These are phyloP conservation scores for Claviceps sorghi DNA, from an alignment of 2,329 filamentous ascomycete species.

Conservation along the genomic window DNA sequence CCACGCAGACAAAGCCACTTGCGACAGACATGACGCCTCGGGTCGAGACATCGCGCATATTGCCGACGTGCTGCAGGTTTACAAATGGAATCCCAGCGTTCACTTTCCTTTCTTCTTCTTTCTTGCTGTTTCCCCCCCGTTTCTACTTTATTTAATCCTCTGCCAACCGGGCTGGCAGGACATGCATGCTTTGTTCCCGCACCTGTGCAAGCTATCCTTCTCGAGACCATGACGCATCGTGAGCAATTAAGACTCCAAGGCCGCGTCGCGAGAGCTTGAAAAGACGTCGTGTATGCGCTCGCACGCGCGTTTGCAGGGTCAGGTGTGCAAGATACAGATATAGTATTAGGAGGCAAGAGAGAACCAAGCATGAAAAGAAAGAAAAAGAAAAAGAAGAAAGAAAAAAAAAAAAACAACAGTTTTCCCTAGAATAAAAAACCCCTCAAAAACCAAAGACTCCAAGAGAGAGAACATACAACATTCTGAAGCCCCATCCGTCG, in stretches of 20 bases:
- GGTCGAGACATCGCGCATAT: not conserved
- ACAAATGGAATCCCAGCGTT: too few relatives aligned
- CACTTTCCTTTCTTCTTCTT: too few relatives aligned
- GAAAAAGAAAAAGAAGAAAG: conserved; percentile 8
- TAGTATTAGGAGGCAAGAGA: conserved; percentile 11
- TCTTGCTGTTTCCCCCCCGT: not conserved
- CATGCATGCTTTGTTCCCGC: not conserved
- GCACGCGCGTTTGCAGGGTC: not conserved
- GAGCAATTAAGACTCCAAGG: not conserved
- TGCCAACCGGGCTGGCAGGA: not conserved
- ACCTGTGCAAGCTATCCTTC: not conserved
- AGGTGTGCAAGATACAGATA: conserved; percentile 3
- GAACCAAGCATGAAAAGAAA: conserved; percentile 12
- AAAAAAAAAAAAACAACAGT: conserved; percentile 16
- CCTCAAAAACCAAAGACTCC: conserved; percentile 26
- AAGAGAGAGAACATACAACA: conserved; percentile 22
- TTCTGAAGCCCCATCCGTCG: conserved; percentile 12
- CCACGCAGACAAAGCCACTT: not conserved
- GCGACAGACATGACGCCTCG: not conserved
- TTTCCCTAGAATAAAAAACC: conserved; percentile 20
- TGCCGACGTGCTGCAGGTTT: not conserved
- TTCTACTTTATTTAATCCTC: not conserved
- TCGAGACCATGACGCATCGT: not conserved
- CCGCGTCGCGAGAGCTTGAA: not conserved
- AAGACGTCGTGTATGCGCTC: not conserved